A percentile compares a stretch with the other conserved stretches of the same genome.
Conservation (phyloP, 2,329 filamentous ascomycete species). For the Juglanconis juglandina region DNA sequence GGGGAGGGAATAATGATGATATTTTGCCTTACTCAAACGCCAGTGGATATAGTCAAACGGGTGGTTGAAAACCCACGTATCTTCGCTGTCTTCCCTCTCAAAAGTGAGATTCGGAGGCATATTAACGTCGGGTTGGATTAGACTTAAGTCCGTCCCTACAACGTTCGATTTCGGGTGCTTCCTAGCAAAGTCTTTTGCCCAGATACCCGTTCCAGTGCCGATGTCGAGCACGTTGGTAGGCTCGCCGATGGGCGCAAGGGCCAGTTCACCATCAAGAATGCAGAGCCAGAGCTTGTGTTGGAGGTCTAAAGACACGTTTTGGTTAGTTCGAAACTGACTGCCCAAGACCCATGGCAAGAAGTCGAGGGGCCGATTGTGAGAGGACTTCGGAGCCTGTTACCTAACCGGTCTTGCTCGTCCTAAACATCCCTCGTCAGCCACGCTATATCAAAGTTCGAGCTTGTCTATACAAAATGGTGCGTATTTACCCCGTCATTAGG, state of each 20-base stretch:
- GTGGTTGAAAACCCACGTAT: constrained; percentile 1
- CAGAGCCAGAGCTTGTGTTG: constrained; percentile 10
- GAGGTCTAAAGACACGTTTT: neutral
- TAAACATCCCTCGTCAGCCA: neutral
- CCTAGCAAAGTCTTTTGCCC: constrained; percentile 11
- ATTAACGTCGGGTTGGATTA: constrained; percentile 3
- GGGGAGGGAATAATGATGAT: too few species aligned
- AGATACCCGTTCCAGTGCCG: constrained; percentile 14
- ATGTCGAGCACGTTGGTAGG: constrained; percentile 9
- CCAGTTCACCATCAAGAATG: constrained; percentile 5
- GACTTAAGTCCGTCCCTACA: constrained; percentile 12
- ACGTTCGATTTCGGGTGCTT: constrained; percentile 5
- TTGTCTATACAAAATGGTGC: neutral
- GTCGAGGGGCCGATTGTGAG: neutral
- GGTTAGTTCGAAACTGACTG: neutral
- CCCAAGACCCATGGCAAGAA: neutral
- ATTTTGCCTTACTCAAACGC: neutral
- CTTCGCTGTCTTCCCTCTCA: constrained; percentile 11
- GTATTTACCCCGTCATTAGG: neutral
- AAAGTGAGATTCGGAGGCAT: constrained; percentile 8
- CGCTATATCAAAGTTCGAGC: neutral
- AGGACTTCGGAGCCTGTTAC: neutral
- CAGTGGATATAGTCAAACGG: constrained; percentile 13
- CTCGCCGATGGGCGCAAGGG: constrained; percentile 4
- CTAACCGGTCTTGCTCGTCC: neutral